Evolutionary conservation across 2,329 filamentous ascomycete species (phyloP).

Genomic region (Claviceps africana): DNA sequence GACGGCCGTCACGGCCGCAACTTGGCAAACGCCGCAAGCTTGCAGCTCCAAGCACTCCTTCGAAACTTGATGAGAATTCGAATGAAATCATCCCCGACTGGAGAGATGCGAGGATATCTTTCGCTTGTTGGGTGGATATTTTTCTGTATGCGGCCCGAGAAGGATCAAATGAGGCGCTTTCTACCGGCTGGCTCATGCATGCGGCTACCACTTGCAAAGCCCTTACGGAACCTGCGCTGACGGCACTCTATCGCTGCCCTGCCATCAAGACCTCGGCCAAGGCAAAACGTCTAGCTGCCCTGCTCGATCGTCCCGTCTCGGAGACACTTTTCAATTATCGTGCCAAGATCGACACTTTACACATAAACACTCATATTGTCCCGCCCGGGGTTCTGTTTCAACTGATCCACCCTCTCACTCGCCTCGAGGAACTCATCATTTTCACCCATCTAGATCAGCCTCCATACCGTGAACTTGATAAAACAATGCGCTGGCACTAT

Average conservation of each 20-base stretch:
- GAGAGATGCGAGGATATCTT: conserved; percentile 43
- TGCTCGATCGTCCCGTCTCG: conserved; percentile 40
- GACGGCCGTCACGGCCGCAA: conserved; percentile 4
- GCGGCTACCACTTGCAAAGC: conserved; percentile 46
- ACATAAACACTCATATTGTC: conserved; percentile 56
- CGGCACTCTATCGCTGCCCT: conserved; percentile 56
- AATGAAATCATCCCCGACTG: conserved; percentile 34
- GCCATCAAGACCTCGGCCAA: conserved; percentile 39
- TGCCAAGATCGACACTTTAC: conserved; percentile 55
- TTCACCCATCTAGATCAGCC: conserved; percentile 55
- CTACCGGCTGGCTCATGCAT: conserved; percentile 50
- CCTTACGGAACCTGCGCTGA: conserved; percentile 60
- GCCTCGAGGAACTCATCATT: conserved; percentile 56
- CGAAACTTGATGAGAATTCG: conserved; percentile 2
- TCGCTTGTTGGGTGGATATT: conserved; percentile 54
- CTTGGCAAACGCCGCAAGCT: conserved; percentile 8
- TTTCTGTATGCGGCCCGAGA: conserved; percentile 52
- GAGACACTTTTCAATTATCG: conserved; percentile 48
- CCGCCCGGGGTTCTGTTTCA: conserved; percentile 26
- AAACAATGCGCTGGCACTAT: conserved; percentile 55
- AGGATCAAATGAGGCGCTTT: conserved; percentile 24
- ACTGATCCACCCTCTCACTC: conserved; percentile 50
- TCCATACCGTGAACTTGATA: conserved; percentile 46
- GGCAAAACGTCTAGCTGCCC: conserved; percentile 29
- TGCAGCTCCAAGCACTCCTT: background rate